Base-by-base conservation (phyloP, 257 asterid species). In the Ilex asprella region DNA sequence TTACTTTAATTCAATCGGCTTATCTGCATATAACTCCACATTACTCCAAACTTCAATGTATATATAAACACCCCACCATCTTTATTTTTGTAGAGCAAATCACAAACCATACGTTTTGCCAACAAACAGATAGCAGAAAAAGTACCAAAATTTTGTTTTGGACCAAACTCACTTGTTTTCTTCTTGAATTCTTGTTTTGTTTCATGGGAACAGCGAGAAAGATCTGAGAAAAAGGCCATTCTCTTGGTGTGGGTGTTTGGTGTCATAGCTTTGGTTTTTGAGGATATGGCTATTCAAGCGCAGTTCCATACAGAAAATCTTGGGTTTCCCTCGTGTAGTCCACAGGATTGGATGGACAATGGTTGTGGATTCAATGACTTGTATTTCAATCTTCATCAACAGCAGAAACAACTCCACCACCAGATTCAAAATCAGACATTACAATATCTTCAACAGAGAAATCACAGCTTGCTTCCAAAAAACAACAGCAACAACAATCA, bases 1-100 rank as follows among this genome's bases (percentile, higher is more conserved):
- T 80, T 82, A 73, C 84, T 74, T 67, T 57, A 51, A 60, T 68
- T 70, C 16, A 68, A 57, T 59, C 54, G 14, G 13, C 6, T 49
- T 49, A 49, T 12, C 54, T n/a, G 10, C 2, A 6, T 49, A 6
- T 49, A 44, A 44, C 9, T 44, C 27, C 50, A 44, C 50, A 44
- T 50, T 14, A 50, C 55, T 14, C 13, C 55, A 9, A 50, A 6
- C 47, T 46, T 10, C 10, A 4, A 10, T 46, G 13, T 46, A 10
- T 10, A 46, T 46, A 10, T 49, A 2, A 11, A 49, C n/a, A 49
- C 54, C 54, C 54, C 3, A 12, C 54, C 54, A 49, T 11, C 16
- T n/a, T 4, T 11, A 12, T n/a, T 2, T 49, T 3, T 12, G 3
- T 12, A 49, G 54, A 35, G 41, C 41, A 35, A 0, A 35, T 35